These are phyloP conservation scores for Candolleomyces aberdarensis DNA, from an alignment of 768 basidiomycete genomes.

Conservation along the genomic window DNA sequence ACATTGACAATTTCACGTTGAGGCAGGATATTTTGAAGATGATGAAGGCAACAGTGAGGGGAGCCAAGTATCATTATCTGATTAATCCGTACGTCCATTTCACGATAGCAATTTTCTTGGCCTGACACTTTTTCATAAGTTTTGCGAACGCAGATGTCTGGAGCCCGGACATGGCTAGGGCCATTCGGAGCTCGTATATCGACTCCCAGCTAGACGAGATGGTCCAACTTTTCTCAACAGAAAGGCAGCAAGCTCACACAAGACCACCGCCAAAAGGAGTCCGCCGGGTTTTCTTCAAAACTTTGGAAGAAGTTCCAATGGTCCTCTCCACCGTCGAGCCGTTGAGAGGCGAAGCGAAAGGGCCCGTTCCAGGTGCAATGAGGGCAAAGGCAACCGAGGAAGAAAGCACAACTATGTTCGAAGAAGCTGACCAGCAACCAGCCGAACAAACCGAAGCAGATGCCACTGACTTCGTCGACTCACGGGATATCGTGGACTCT, in stretches of 20 bases:
- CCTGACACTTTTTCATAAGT: background rate
- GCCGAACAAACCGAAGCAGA: constrained; percentile 20
- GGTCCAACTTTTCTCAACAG: constrained; percentile 13
- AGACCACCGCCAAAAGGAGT: constrained; percentile 8
- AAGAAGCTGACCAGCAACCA: constrained; percentile 5
- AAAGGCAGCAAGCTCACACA: constrained; percentile 4
- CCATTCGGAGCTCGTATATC: constrained; percentile 7
- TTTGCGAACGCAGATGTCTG: constrained; percentile 6
- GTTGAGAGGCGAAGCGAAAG: constrained; percentile 15
- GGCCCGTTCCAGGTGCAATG: constrained; percentile 14
- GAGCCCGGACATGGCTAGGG: constrained; percentile 11
- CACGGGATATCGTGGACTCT: constrained; percentile 16
- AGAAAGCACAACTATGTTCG: constrained; percentile 8
- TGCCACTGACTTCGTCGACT: no score
- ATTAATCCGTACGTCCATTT: constrained; percentile 10
- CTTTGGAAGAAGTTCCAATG: constrained; percentile 10
- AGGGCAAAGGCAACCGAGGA: background rate
- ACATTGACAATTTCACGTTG: constrained; percentile 15
- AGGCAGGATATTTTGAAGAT: constrained; percentile 12
- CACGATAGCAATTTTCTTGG: background rate
- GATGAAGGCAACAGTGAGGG: constrained; percentile 10
- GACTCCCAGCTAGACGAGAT: constrained; percentile 17
- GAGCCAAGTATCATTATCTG: constrained; percentile 6
- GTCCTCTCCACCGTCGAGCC: background rate
- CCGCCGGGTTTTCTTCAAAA: constrained; percentile 17